Evolutionary conservation across 192 early-diverging fungal species (phyloP).

Genomic region (Coemansia reversa): DNA sequence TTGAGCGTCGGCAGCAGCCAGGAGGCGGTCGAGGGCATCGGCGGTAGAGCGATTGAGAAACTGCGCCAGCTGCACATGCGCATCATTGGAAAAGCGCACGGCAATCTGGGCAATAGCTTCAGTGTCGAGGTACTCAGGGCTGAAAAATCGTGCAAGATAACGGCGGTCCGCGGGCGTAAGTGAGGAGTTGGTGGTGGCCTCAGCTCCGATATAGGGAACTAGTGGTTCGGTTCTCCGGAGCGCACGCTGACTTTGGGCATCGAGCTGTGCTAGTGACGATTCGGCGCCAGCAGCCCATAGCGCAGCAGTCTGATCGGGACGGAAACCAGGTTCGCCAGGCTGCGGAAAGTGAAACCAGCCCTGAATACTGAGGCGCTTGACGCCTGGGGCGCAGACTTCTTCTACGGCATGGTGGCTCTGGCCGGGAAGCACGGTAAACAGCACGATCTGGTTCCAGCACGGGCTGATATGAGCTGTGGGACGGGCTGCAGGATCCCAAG

Average conservation of each 20-base stretch:
- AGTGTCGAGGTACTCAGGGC: slow-evolving; percentile 63
- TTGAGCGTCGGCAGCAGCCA: slow-evolving; percentile 48
- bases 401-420: slow-evolving; percentile 79
- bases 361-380: slow-evolving; percentile 62
- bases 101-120: slow-evolving; percentile 56
- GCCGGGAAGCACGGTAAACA: slow-evolving; percentile 79
- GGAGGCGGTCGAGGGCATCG: slow-evolving; percentile 32
- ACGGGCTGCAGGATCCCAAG: slow-evolving; percentile 59
- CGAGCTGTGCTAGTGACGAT: slow-evolving; percentile 63
- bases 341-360: slow-evolving; percentile 82
- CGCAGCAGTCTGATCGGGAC: slow-evolving; percentile 48
- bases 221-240: slow-evolving; percentile 16
- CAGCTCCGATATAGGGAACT: slow-evolving; percentile 7
- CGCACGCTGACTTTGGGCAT: slow-evolving; percentile 40
- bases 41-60: slow-evolving; percentile 59
- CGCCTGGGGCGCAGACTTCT: slow-evolving; percentile 61
- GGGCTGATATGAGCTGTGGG: slow-evolving; percentile 61
- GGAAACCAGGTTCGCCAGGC: slow-evolving; percentile 67
- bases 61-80: slow-evolving; percentile 62
- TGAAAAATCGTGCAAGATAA: slow-evolving; percentile 57
- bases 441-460: slow-evolving; percentile 74
- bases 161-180: slow-evolving; percentile 40
- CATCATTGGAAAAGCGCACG: slow-evolving; percentile 66
- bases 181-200: slow-evolving; percentile 18
- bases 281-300: slow-evolving; percentile 48